A percentile compares a stretch with the other conserved stretches of the same genome.
phyloP scores from a whole-genome alignment of 1,284 basidiomycete genomes.

The Inonotus hispidus region DNA sequence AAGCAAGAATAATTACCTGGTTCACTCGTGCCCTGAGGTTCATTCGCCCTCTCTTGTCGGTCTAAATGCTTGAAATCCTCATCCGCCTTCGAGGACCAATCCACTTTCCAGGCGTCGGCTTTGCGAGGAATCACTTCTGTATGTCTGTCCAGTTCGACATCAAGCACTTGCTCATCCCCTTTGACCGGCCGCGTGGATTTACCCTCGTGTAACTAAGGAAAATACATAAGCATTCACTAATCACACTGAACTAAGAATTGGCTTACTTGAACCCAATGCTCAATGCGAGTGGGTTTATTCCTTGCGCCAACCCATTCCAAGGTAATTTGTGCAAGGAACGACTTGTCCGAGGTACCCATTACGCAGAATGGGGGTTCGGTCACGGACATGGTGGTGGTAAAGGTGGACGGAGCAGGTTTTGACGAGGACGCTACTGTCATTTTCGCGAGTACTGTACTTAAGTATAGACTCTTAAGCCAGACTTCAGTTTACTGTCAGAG shows the following conservation, averaged over 20 bases:
- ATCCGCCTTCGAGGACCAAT: constrained; percentile 20
- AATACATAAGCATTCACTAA: neutral
- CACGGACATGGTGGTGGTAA: constrained; percentile 32
- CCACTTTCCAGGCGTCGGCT: constrained; percentile 14
- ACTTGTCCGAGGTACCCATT: constrained; percentile 47
- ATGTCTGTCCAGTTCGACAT: constrained; percentile 62
- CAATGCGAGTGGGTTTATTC: constrained; percentile 42
- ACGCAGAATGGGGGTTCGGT: constrained; percentile 53
- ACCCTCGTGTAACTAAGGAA: constrained; percentile 52
- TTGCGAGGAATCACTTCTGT: constrained; percentile 44
- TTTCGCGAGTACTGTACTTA: constrained; percentile 47
- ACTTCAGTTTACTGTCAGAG: constrained; percentile 4
- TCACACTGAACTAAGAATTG: neutral
- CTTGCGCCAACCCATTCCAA: constrained; percentile 43
- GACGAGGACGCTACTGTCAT: constrained; percentile 44
- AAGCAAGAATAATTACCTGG: constrained; percentile 4
- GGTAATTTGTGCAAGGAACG: constrained; percentile 60
- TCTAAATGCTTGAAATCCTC: neutral
- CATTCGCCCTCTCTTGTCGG: neutral
- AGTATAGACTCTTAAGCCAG: constrained; percentile 41
- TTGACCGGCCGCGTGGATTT: constrained; percentile 40
- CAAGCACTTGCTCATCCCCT: constrained; percentile 68
- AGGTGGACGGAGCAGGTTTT: constrained; percentile 33
- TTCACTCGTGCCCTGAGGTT: neutral
- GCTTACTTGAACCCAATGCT: constrained; percentile 74